Percentiles rank a stretch among this genome's conserved stretches.
Conservation (phyloP, 2,329 filamentous ascomycete species). For the Aspergillus puulaauensis region DNA sequence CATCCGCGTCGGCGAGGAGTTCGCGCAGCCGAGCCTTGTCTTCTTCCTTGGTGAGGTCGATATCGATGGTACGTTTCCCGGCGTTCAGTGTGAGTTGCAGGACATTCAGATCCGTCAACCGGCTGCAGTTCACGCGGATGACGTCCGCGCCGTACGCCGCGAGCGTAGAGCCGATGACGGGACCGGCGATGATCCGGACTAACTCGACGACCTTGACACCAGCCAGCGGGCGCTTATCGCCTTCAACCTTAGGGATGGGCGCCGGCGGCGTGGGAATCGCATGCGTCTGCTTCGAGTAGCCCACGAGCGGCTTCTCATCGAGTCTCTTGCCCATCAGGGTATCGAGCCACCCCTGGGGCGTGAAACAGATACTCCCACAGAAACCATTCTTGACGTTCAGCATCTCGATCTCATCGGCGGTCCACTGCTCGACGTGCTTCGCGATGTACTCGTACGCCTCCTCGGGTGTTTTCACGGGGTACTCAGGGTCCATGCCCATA, state of each 20-base stretch:
- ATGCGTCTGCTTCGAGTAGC: not conserved
- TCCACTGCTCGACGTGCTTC: slow-evolving; percentile 32
- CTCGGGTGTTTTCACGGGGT: not conserved
- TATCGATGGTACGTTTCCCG: slow-evolving; percentile 15
- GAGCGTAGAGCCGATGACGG: slow-evolving; percentile 43
- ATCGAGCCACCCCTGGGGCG: not conserved
- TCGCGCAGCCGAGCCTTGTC: slow-evolving; percentile 40
- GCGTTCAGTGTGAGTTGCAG: slow-evolving; percentile 11
- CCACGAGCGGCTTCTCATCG: not conserved
- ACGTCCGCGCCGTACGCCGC: slow-evolving; percentile 49
- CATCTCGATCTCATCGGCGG: slow-evolving; percentile 45
- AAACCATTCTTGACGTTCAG: slow-evolving; percentile 43
- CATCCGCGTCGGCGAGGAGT: slow-evolving; percentile 51
- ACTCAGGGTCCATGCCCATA: not conserved
- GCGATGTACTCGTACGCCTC: slow-evolving; percentile 26
- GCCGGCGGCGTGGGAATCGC: not conserved
- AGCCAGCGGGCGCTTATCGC: slow-evolving; percentile 39
- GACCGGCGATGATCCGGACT: slow-evolving; percentile 39
- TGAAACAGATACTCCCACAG: slow-evolving; percentile 42
- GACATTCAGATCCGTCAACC: not conserved
- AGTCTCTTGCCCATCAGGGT: not conserved
- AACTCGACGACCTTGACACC: slow-evolving; percentile 53
- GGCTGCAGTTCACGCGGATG: slow-evolving; percentile 44
- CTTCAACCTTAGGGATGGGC: not conserved
- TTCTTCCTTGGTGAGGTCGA: slow-evolving; percentile 46